Base-by-base conservation (phyloP, 2,329 filamentous ascomycete species). In the Xylariaceae sp. region DNA sequence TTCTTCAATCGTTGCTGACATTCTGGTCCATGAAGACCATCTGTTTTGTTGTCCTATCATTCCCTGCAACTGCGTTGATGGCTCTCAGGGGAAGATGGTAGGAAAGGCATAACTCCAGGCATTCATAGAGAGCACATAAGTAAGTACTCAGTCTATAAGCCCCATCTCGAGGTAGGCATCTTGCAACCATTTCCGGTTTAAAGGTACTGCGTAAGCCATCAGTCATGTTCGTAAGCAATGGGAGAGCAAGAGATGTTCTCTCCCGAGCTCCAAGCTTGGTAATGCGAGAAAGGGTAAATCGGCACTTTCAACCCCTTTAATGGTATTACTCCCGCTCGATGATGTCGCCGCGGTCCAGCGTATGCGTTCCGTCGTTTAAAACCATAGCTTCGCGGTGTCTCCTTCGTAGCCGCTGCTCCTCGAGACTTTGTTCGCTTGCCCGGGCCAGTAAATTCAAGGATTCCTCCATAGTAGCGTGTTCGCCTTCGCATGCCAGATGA, bases 311-410 rank as follows among this genome's bases (percentile, higher is more conserved):
- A 73, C 58, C 75, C 70, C 47, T 65, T 35, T 65, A 67, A 55
- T 76, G 77, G 51, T 76, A 75, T 51, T 80, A 76, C 44, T 80
- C 81, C 62, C 83, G 77, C 72, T 94, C 87, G 56, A 92, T 90
- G 42, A 96, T 95, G 70, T 96, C 89, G 50, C 85, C 84, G 63
- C 85, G 83, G 3, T 83, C 85, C 50, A 96, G 73, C 1, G 89
- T 88, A 37, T 87, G 81, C 18, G 84, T 90, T n/a, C 90, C 89
- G 68, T 96, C 91, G 68, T 92, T 93, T 58, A 96, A 78, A 17
- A 97, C 92, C 83, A 97, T 92, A 3, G 91, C 92, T 76, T 96
- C 91, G 65, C 92, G 82, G 69, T 93, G 83, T 53, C 90, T 82
- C 64, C 92, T 82, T 61, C 91, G 80, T 61, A 92, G 78, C 56